Conservation (phyloP, 306 rosid genomes). For the Rosa chinensis region DNA sequence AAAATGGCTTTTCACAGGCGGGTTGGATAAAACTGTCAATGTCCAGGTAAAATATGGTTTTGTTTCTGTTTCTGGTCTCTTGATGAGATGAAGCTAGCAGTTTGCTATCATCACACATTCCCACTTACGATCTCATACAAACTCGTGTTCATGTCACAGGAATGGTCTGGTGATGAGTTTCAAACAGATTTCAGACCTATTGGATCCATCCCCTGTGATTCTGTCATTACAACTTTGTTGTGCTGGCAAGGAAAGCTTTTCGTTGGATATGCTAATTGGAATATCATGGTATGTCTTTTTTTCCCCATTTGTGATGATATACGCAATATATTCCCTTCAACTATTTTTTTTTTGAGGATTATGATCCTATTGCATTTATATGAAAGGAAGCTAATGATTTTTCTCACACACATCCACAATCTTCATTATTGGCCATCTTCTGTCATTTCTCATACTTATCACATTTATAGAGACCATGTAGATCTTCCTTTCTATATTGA, state of each 20-base stretch:
- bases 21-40: constrained; percentile 76
- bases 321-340: neutral
- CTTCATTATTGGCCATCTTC: neutral
- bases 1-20: constrained; percentile 77
- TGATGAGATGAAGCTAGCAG: neutral
- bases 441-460: neutral
- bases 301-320: neutral
- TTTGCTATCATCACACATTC: neutral
- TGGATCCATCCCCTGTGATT: constrained; percentile 58
- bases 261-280: constrained; percentile 69
- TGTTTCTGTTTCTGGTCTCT: neutral
- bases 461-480: neutral
- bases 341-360: neutral
- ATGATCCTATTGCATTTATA: neutral
- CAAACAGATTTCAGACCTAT: constrained; percentile 53
- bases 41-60: constrained; percentile 60
- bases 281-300: constrained; percentile 54
- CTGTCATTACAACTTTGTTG: constrained; percentile 65
- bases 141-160: constrained; percentile 42
- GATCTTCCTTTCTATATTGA: neutral
- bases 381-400: neutral
- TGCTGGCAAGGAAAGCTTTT: constrained; percentile 74
- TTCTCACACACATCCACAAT: neutral
- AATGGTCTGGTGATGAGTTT: constrained; percentile 65
- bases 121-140: constrained; percentile 15